phyloP scores from a whole-genome alignment of 2,329 filamentous ascomycete species.

The Hymenoscyphus occultus region DNA sequence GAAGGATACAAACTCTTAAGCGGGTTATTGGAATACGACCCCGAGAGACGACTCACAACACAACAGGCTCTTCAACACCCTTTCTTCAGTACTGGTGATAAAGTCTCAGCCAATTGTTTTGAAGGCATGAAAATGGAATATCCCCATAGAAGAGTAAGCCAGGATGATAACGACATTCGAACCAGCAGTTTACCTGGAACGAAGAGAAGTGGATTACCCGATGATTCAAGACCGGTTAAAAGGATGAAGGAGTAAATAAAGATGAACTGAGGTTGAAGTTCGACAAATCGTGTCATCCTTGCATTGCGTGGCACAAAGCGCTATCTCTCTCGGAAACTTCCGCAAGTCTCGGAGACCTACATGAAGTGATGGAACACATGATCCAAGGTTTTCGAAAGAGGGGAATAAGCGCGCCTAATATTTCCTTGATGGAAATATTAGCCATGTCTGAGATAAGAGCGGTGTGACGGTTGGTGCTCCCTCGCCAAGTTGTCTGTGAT shows the following conservation, averaged over 20 bases:
- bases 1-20: constrained; percentile 83
- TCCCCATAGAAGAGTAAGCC: constrained; percentile 82
- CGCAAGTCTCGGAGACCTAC: constrained; percentile 11
- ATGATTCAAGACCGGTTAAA: constrained; percentile 67
- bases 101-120: constrained; percentile 80
- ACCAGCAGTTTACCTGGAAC: constrained; percentile 85
- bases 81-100: constrained; percentile 73
- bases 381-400: background rate
- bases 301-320: background rate
- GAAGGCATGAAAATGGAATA: constrained; percentile 87
- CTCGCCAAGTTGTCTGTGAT: background rate
- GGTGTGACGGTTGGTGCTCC: background rate
- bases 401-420: constrained; percentile 1
- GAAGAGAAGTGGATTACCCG: constrained; percentile 80
- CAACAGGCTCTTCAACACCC: constrained; percentile 84
- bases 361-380: constrained; percentile 7
- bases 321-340: constrained; percentile 4
- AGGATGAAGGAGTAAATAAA: constrained; percentile 54
- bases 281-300: constrained; percentile 4
- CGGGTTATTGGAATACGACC: constrained; percentile 87
- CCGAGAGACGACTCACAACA: constrained; percentile 81
- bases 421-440: background rate
- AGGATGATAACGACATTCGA: constrained; percentile 95
- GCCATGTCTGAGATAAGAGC: background rate
- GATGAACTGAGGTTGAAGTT: constrained; percentile 1